Evolutionary conservation across 78 protist species (phyloP).

Genomic region (Dictyostelium intermedium): DNA sequence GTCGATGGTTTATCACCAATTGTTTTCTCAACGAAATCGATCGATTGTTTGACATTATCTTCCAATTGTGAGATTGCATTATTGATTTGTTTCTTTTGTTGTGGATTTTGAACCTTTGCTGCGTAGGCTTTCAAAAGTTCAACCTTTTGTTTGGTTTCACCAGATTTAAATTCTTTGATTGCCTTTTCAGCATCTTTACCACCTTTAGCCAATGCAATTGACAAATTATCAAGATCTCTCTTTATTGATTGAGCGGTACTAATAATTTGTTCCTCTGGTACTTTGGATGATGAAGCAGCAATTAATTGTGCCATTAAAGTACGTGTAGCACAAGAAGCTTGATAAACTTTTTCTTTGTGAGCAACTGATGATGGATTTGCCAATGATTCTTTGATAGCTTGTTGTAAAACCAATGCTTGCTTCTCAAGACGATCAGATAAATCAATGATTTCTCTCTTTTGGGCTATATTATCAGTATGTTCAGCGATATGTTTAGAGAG

Average conservation of each 20-base stretch:
- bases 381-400: conserved; percentile 62
- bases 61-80: conserved; percentile 38
- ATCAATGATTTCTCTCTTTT: conserved; percentile 42
- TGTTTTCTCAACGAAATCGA: not conserved
- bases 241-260: conserved; percentile 40
- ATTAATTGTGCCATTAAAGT: conserved; percentile 68
- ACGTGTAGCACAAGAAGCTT: conserved; percentile 27
- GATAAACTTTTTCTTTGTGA: conserved; percentile 36
- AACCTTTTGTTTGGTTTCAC: conserved; percentile 35
- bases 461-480: conserved; percentile 34
- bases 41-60: conserved; percentile 1
- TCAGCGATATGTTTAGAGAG: conserved; percentile 71
- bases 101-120: conserved; percentile 57
- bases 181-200: conserved; percentile 5
- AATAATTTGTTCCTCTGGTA: conserved; percentile 66
- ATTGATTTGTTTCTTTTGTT: conserved; percentile 21
- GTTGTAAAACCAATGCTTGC: conserved; percentile 34
- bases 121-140: conserved; percentile 48
- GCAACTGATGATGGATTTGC: conserved; percentile 41
- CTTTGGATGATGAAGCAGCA: conserved; percentile 66
- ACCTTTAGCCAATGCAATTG: not conserved
- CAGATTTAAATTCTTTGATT: conserved; percentile 3
- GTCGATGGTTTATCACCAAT: not conserved
- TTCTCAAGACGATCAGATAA: conserved; percentile 49
- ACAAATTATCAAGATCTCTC: conserved; percentile 18